phyloP scores from a whole-genome alignment of 2,329 filamentous ascomycete species.

The Aspergillus texensis region DNA sequence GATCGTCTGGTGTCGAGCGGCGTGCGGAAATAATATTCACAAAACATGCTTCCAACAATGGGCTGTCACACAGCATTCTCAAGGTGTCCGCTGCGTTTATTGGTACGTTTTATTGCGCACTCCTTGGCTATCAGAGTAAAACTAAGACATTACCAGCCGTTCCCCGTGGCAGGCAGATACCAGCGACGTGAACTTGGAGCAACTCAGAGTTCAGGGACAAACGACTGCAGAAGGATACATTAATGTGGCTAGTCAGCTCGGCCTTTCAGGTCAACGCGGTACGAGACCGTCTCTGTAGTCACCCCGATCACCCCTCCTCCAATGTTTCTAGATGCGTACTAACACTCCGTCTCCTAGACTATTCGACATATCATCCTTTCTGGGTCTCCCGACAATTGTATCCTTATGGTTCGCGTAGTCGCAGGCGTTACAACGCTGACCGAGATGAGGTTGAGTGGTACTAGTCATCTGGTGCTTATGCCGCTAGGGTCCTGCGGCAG shows the following conservation, averaged over 20 bases:
- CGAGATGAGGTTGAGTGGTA: background rate
- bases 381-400: slow-evolving; percentile 36
- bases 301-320: slow-evolving; percentile 8
- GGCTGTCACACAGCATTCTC: slow-evolving; percentile 40
- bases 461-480: background rate
- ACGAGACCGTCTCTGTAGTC: slow-evolving; percentile 30
- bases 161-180: slow-evolving; percentile 43
- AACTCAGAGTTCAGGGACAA: slow-evolving; percentile 32
- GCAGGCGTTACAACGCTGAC: background rate
- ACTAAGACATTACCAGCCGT: slow-evolving; percentile 35
- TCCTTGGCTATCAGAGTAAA: background rate
- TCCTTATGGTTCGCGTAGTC: slow-evolving; percentile 23
- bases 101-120: slow-evolving; percentile 36
- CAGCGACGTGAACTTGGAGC: slow-evolving; percentile 31
- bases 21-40: slow-evolving; percentile 67
- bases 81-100: slow-evolving; percentile 47
- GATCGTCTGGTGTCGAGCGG: slow-evolving; percentile 60
- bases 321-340: background rate
- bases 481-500: background rate
- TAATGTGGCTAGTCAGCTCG: slow-evolving; percentile 48
- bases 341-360: slow-evolving; percentile 29
- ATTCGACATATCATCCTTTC: slow-evolving; percentile 44
- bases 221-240: slow-evolving; percentile 46
- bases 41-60: slow-evolving; percentile 60
- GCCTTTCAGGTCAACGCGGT: slow-evolving; percentile 43